Evolutionary conservation across 1,139 yeast species (phyloP).

Genomic region (Scheffersomyces lignicola): DNA sequence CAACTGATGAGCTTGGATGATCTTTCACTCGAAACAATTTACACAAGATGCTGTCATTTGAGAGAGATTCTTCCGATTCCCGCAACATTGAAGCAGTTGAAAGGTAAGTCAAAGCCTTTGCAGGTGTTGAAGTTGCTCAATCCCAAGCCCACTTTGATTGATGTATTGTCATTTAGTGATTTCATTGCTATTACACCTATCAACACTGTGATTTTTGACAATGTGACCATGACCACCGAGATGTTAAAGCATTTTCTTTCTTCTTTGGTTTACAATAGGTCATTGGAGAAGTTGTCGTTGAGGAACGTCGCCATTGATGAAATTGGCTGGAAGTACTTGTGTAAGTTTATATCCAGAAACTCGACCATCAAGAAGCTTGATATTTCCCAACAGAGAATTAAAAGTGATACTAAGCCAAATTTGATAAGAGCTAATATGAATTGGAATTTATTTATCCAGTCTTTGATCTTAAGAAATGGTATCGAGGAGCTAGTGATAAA

Average conservation of each 20-base stretch:
- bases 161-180: slow-evolving; percentile 83
- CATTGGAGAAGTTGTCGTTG: slow-evolving; percentile 69
- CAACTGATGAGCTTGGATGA: slow-evolving; percentile 20
- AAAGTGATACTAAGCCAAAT: slow-evolving; percentile 45
- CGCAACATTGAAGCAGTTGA: slow-evolving; percentile 82
- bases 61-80: slow-evolving; percentile 93
- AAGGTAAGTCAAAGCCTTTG: slow-evolving; percentile 71
- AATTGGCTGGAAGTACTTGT: slow-evolving; percentile 71
- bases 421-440: slow-evolving; percentile 66
- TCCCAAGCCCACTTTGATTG: slow-evolving; percentile 89
- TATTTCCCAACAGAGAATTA: slow-evolving; percentile 72
- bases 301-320: slow-evolving; percentile 75
- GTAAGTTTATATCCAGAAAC: slow-evolving; percentile 67
- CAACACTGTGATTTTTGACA: slow-evolving; percentile 75
- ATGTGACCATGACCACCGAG: slow-evolving; percentile 74
- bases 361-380: slow-evolving; percentile 65
- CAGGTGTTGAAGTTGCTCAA: slow-evolving; percentile 77
- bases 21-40: slow-evolving; percentile 67
- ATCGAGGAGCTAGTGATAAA: slow-evolving; percentile 81
- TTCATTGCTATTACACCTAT: slow-evolving; percentile 84
- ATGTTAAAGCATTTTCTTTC: slow-evolving; percentile 73
- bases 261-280: slow-evolving; percentile 56
- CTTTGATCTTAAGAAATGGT: slow-evolving; percentile 63
- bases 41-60: slow-evolving; percentile 90
- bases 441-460: slow-evolving; percentile 69